These are phyloP conservation scores for Olyra latifolia DNA, from an alignment of 176 grass and related monocot genomes.

Conservation along the genomic window DNA sequence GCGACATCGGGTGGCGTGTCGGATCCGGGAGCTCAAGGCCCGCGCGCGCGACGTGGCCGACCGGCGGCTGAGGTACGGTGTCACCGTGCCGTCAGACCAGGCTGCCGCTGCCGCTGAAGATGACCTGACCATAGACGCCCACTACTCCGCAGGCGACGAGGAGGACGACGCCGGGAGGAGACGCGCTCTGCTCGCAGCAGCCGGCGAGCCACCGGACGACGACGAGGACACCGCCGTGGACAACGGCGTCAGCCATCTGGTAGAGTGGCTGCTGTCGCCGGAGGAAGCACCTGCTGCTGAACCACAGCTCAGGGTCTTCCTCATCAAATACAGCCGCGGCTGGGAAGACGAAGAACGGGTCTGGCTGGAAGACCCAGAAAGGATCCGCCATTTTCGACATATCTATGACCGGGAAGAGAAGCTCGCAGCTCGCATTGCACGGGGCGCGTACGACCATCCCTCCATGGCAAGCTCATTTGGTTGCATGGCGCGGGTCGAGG, in stretches of 20 bases:
- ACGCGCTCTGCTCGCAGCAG: background rate
- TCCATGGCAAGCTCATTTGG: background rate
- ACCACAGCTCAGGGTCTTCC: background rate
- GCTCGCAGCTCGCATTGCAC: background rate
- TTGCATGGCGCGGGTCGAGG: background rate
- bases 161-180: background rate
- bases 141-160: too few species aligned
- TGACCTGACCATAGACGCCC: too few species aligned
- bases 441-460: background rate
- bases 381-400: too few species aligned
- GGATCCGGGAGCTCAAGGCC: conserved; percentile 31
- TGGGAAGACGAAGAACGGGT: too few species aligned
- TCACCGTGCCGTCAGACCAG: background rate
- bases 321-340: background rate
- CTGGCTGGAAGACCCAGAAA: too few species aligned
- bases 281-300: background rate
- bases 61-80: background rate
- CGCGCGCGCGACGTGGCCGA: background rate
- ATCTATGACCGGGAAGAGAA: too few species aligned
- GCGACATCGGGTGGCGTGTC: background rate
- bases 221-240: background rate
- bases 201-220: background rate
- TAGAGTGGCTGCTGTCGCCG: background rate
- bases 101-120: background rate
- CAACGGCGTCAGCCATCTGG: background rate